Percentiles rank a stretch among this genome's conserved stretches.
These are phyloP conservation scores for Bothriochloa decipiens DNA, from an alignment of 176 grass and related monocot species.

Conservation along the genomic window DNA sequence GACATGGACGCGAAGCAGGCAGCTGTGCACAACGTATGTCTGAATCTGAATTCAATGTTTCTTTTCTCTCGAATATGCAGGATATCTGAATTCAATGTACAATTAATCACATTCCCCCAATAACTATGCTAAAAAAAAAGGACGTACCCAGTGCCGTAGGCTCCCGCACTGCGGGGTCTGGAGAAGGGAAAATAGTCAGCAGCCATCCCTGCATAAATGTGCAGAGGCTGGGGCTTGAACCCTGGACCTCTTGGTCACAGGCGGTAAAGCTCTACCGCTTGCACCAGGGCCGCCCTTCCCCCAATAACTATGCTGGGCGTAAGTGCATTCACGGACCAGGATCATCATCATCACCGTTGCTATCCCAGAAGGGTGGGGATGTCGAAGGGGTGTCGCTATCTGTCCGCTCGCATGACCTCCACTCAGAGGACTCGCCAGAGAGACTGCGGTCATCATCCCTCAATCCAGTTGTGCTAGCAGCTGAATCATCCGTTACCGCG, in stretches of 20 bases:
- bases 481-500: constrained; percentile 43
- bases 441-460: constrained; percentile 60
- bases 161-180: too few relatives aligned
- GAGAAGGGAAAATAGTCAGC: too few relatives aligned
- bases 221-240: too few relatives aligned
- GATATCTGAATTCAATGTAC: not conserved
- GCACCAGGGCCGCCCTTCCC: too few relatives aligned
- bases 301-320: too few relatives aligned
- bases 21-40: not conserved
- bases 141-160: too few relatives aligned
- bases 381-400: constrained; percentile 87
- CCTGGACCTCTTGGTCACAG: too few relatives aligned
- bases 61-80: too few relatives aligned
- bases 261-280: too few relatives aligned
- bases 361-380: constrained; percentile 83
- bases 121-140: too few relatives aligned
- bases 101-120: not conserved
- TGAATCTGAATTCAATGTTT: not conserved
- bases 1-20: not conserved
- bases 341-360: constrained; percentile 68
- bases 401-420: constrained; percentile 76
- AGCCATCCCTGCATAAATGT: too few relatives aligned
- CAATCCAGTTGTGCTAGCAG: constrained; percentile 59
- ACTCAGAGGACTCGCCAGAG: constrained; percentile 78
- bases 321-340: constrained; percentile 50